phyloP scores from a whole-genome alignment of 768 basidiomycete genomes.

The Exidia glandulosa region DNA sequence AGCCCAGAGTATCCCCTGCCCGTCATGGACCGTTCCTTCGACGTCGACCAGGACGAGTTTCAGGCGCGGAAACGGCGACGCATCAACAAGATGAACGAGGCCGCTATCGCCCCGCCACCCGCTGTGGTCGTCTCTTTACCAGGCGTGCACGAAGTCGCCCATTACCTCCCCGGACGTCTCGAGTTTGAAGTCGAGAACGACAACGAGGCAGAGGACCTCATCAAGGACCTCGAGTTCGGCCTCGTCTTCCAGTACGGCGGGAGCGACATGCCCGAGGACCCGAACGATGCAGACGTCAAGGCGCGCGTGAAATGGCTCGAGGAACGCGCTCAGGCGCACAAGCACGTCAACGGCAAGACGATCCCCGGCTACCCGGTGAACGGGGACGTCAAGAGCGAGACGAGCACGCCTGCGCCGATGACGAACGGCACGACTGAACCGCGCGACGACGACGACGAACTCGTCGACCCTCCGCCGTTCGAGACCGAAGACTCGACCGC shows the following conservation, averaged over 20 bases:
- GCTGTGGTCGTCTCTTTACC: constrained; percentile 80
- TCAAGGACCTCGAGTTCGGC: constrained; percentile 95
- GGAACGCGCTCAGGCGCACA: constrained; percentile 21
- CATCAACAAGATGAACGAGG: constrained; percentile 65
- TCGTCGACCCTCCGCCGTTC: constrained; percentile 59
- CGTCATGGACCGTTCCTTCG: constrained; percentile 56
- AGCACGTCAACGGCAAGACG: constrained; percentile 16
- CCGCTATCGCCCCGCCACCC: constrained; percentile 41
- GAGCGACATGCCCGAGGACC: constrained; percentile 67
- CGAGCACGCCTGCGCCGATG: constrained; percentile 17
- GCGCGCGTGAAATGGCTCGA: constrained; percentile 33
- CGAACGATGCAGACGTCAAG: constrained; percentile 63
- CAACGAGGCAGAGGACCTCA: constrained; percentile 90
- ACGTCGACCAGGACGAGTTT: constrained; percentile 71
- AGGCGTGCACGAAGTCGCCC: constrained; percentile 82
- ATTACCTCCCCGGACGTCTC: constrained; percentile 90
- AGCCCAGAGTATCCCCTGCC: constrained; percentile 74
- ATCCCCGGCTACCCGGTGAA: constrained; percentile 19
- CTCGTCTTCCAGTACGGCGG: constrained; percentile 80
- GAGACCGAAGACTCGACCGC: constrained; percentile 76
- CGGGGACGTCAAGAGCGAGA: constrained; percentile 27
- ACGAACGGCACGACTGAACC: constrained; percentile 8
- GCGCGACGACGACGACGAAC: constrained; percentile 52
- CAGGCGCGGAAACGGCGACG: constrained; percentile 81
- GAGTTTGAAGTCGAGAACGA: constrained; percentile 98